Percentiles rank a stretch among this genome's conserved stretches.
These are phyloP conservation scores for Diaporthe sp. DNA, from an alignment of 2,329 filamentous ascomycete genomes.

Conservation along the genomic window DNA sequence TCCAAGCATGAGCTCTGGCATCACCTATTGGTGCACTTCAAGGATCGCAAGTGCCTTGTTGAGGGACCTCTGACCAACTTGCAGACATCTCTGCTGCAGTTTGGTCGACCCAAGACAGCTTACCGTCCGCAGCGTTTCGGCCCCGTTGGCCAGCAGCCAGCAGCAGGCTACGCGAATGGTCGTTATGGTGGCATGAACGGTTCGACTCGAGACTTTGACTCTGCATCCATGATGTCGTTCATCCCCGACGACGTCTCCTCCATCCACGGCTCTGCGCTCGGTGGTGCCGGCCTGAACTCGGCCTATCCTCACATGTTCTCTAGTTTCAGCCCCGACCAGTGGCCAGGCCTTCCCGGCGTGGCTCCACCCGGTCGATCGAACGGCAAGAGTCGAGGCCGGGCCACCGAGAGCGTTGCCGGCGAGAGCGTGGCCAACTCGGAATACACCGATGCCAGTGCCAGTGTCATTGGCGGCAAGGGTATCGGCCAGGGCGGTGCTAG, in stretches of 20 bases:
- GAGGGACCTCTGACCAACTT: conserved; percentile 95
- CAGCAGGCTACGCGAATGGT: conserved; percentile 54
- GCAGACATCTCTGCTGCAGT: conserved; percentile 95
- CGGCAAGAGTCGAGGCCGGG: conserved; percentile 75
- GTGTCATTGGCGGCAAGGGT: conserved; percentile 81
- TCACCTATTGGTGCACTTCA: conserved; percentile 94
- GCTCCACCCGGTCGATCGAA: conserved; percentile 71
- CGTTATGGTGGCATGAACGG: conserved; percentile 57
- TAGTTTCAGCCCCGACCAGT: conserved; percentile 87
- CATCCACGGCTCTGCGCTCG: conserved; percentile 91
- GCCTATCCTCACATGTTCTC: conserved; percentile 97
- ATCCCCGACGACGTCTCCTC: conserved; percentile 98
- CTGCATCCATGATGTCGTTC: conserved; percentile 92
- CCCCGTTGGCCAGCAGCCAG: conserved; percentile 41
- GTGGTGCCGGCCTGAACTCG: conserved; percentile 83
- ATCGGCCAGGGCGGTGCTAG: conserved; percentile 90
- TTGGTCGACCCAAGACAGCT: conserved; percentile 91
- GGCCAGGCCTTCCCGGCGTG: conserved; percentile 85
- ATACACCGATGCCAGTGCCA: conserved; percentile 85
- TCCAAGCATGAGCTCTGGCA: conserved; percentile 99
- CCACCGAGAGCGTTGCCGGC: conserved; percentile 85
- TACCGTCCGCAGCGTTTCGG: conserved; percentile 89
- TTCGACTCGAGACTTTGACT: conserved; percentile 73
- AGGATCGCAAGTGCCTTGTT: conserved; percentile 94
- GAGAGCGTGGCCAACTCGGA: conserved; percentile 95